phyloP scores from a whole-genome alignment of 345 rosid species.

The Dimocarpus longan region DNA sequence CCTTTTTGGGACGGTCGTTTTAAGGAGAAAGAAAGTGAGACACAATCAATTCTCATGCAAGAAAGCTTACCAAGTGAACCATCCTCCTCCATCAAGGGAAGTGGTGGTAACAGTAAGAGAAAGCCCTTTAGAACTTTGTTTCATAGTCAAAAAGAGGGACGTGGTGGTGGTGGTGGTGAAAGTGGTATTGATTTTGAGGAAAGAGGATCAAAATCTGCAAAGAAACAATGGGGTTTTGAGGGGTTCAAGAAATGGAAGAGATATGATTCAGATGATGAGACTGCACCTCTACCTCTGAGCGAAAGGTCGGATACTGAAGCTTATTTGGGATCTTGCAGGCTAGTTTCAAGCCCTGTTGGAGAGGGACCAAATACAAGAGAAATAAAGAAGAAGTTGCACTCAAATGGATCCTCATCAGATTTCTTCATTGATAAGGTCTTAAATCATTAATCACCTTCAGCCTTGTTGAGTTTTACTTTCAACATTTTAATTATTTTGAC shows the following conservation, averaged over 20 bases:
- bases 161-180: slow-evolving; percentile 18
- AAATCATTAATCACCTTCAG: not conserved
- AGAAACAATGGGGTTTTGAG: slow-evolving; percentile 68
- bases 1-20: slow-evolving; percentile 40
- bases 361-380: slow-evolving; percentile 68
- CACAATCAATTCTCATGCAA: slow-evolving; percentile 59
- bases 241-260: slow-evolving; percentile 73
- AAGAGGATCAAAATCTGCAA: slow-evolving; percentile 42
- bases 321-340: slow-evolving; percentile 34
- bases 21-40: slow-evolving; percentile 44
- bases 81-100: slow-evolving; percentile 28
- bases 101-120: slow-evolving; percentile 37
- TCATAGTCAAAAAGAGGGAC: slow-evolving; percentile 35
- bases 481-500: not conserved
- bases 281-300: slow-evolving; percentile 56
- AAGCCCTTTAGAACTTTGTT: slow-evolving; percentile 55
- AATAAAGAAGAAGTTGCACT: slow-evolving; percentile 64
- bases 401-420: slow-evolving; percentile 70
- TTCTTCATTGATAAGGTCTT: slow-evolving; percentile 74
- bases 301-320: slow-evolving; percentile 53
- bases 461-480: not conserved
- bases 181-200: slow-evolving; percentile 32
- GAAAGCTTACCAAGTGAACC: slow-evolving; percentile 31
- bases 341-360: slow-evolving; percentile 47
- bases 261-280: slow-evolving; percentile 61